Evolutionary conservation across 495 filamentous ascomycete species (phyloP).

Genomic region (Penicilliopsis zonata): DNA sequence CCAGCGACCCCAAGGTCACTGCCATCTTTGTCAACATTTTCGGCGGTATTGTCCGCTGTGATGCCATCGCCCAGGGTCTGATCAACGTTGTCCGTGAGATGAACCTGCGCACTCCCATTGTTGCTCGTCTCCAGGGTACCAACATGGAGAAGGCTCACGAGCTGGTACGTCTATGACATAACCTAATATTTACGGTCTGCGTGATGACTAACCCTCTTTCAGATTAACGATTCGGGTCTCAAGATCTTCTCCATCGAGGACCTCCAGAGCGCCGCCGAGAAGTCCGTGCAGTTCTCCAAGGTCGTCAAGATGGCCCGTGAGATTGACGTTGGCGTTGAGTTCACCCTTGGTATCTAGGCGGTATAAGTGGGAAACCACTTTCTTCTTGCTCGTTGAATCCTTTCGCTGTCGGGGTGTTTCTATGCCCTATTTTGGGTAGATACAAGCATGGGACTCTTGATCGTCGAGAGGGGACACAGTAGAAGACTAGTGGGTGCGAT

Average conservation of each 20-base stretch:
- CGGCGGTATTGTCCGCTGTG: constrained; percentile 95
- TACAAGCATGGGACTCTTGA: too few species aligned
- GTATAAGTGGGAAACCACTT: too few species aligned
- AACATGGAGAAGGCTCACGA: constrained; percentile 95
- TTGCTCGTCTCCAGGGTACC: constrained; percentile 93
- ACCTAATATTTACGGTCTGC: too few species aligned
- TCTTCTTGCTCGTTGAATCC: background rate
- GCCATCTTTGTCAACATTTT: constrained; percentile 99
- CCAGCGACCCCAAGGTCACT: constrained; percentile 93
- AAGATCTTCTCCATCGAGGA: constrained; percentile 99
- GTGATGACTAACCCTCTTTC: constrained; percentile 2
- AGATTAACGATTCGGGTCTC: constrained; percentile 93
- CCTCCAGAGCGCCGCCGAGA: constrained; percentile 93
- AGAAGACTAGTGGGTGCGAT: too few species aligned
- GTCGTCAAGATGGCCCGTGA: constrained; percentile 98
- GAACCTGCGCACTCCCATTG: constrained; percentile 90
- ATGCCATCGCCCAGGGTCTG: constrained; percentile 92
- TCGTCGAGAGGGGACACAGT: too few species aligned
- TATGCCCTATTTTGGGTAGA: too few species aligned
- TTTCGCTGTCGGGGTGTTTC: too few species aligned
- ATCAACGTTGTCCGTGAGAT: constrained; percentile 89
- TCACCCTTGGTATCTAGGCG: constrained; percentile 84
- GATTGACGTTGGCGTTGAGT: constrained; percentile 96
- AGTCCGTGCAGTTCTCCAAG: constrained; percentile 96
- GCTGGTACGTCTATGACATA: constrained; percentile 57